phyloP scores from a whole-genome alignment of 2,329 filamentous ascomycete genomes.

The Nemania serpens region DNA sequence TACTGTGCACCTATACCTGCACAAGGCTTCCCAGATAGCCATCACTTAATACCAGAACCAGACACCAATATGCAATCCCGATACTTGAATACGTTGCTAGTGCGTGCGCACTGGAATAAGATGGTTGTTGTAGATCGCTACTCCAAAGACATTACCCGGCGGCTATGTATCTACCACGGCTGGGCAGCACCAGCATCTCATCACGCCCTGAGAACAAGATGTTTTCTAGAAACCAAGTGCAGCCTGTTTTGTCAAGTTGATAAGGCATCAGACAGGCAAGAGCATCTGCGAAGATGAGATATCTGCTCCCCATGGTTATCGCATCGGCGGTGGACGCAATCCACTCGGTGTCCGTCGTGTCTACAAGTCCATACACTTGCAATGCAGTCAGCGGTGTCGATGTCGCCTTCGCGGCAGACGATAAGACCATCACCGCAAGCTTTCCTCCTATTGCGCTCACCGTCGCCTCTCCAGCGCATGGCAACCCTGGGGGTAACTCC shows the following conservation, averaged over 20 bases:
- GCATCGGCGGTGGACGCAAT: constrained; percentile 15
- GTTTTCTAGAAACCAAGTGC: background rate
- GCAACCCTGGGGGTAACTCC: constrained; percentile 22
- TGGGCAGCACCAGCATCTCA: background rate
- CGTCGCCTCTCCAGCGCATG: constrained; percentile 20
- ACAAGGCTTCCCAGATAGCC: too few species aligned
- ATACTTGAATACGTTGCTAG: background rate
- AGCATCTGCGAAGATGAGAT: constrained; percentile 7
- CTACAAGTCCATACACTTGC: constrained; percentile 22
- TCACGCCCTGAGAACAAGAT: background rate
- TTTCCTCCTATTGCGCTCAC: constrained; percentile 23
- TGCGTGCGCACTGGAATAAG: background rate
- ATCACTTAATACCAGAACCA: too few species aligned
- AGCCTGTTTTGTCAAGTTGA: background rate
- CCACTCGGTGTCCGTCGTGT: constrained; percentile 21
- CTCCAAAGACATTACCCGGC: constrained; percentile 12
- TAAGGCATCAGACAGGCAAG: background rate
- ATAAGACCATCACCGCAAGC: constrained; percentile 22
- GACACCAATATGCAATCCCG: too few species aligned
- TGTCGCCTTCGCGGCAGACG: constrained; percentile 21
- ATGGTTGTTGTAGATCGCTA: background rate
- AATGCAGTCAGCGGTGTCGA: constrained; percentile 28
- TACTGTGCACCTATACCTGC: too few species aligned
- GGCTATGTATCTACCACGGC: background rate
- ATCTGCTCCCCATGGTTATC: background rate